These are phyloP conservation scores for Delonix regia DNA, from an alignment of 306 rosid species.

Conservation along the genomic window DNA sequence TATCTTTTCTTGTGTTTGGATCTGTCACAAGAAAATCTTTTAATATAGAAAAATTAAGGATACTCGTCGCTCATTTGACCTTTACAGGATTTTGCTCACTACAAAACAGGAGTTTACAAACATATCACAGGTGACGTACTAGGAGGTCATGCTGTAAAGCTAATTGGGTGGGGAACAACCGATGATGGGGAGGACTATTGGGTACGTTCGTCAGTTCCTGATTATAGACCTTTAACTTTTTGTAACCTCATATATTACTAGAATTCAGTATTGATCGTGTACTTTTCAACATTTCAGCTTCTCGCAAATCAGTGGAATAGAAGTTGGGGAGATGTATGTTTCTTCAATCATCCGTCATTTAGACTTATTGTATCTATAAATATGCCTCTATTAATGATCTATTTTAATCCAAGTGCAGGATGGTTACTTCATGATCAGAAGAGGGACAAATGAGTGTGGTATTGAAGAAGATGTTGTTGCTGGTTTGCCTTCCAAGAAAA, in stretches of 20 bases:
- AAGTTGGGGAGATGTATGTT: conserved; percentile 95
- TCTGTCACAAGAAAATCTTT: background rate
- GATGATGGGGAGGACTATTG: conserved; percentile 87
- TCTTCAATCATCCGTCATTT: conserved; percentile 31
- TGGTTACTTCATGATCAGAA: conserved; percentile 90
- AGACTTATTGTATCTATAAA: conserved; percentile 7
- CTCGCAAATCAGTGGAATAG: conserved; percentile 96
- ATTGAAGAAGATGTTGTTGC: conserved; percentile 83
- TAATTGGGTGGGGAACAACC: conserved; percentile 95
- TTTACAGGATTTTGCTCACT: conserved; percentile 92
- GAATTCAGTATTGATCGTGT: conserved; percentile 36
- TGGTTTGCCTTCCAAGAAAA: conserved; percentile 81
- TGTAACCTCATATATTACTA: background rate
- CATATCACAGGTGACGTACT: conserved; percentile 67
- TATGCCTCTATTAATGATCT: conserved; percentile 19
- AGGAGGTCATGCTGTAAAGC: conserved; percentile 98
- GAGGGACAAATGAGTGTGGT: conserved; percentile 94
- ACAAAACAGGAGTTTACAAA: conserved; percentile 96
- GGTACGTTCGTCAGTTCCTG: conserved; percentile 55
- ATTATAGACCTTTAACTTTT: conserved; percentile 18
- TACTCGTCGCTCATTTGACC: conserved; percentile 23
- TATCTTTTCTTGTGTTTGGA: conserved; percentile 5
- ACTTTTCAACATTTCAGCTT: conserved; percentile 63
- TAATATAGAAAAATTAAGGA: background rate
- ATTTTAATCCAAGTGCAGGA: conserved; percentile 57